A percentile compares a stretch with the other conserved stretches of the same genome.
Conservation (phyloP, 805 yeast species). For the Candida hungchunana region DNA sequence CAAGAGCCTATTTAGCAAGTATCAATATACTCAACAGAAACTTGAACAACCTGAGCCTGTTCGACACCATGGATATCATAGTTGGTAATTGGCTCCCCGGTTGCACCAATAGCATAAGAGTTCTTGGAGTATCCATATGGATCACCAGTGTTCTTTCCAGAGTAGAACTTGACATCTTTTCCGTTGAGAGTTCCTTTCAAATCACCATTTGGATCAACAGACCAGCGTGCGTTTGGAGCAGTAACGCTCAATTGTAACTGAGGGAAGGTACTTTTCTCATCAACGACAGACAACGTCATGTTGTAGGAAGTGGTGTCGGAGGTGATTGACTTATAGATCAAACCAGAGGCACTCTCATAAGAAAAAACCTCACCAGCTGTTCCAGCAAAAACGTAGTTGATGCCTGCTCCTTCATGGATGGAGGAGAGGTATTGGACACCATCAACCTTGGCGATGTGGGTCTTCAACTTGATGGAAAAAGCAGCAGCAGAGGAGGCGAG, state of each 20-base stretch:
- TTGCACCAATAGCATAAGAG: slow-evolving; percentile 26
- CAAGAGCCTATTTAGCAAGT: too few species aligned
- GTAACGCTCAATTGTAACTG: slow-evolving; percentile 12
- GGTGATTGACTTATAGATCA: slow-evolving; percentile 4
- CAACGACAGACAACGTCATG: slow-evolving; percentile 8
- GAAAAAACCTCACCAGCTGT: slow-evolving; percentile 4
- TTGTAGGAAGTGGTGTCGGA: slow-evolving; percentile 1
- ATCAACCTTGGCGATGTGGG: not conserved
- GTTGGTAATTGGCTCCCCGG: too few species aligned
- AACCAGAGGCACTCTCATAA: slow-evolving; percentile 5
- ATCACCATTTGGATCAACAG: slow-evolving; percentile 15
- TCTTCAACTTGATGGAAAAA: slow-evolving; percentile 1
- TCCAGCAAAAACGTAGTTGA: slow-evolving; percentile 20
- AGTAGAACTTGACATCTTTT: slow-evolving; percentile 31
- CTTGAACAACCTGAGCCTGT: too few species aligned
- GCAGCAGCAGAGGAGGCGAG: not conserved
- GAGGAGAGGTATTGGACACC: slow-evolving; percentile 10
- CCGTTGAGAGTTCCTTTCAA: slow-evolving; percentile 30
- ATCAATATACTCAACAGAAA: too few species aligned
- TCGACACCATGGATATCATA: too few species aligned
- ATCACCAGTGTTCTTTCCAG: slow-evolving; percentile 40
- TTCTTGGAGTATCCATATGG: slow-evolving; percentile 37
- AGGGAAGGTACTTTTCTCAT: slow-evolving; percentile 14
- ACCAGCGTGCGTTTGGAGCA: slow-evolving; percentile 13
- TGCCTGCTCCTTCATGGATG: slow-evolving; percentile 23